Evolutionary conservation across 768 basidiomycete species (phyloP).

Genomic region (Hydnomerulius pinastri): DNA sequence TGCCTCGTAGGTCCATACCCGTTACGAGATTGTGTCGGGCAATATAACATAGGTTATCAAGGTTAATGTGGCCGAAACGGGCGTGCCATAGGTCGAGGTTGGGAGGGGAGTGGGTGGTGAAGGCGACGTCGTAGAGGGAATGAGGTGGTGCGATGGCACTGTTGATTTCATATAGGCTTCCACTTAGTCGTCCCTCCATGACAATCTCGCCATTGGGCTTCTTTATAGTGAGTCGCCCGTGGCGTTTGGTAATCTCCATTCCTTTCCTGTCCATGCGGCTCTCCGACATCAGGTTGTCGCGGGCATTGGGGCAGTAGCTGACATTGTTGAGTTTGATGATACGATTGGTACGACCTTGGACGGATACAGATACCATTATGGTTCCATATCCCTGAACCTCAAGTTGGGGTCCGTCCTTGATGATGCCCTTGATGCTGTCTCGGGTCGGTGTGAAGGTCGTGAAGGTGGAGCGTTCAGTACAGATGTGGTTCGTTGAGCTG

Average conservation of each 20-base stretch:
- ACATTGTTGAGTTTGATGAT: slow-evolving; percentile 9
- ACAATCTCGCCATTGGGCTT: background rate
- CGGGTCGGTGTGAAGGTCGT: background rate
- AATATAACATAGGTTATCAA: slow-evolving; percentile 3
- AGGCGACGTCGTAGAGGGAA: background rate
- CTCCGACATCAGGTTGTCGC: slow-evolving; percentile 6
- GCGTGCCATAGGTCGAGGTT: slow-evolving; percentile 15
- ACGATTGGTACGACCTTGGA: background rate
- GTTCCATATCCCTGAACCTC: background rate
- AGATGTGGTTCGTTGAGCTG: slow-evolving; percentile 2
- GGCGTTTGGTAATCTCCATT: slow-evolving; percentile 8
- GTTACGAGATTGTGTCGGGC: slow-evolving; percentile 5
- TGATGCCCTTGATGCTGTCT: slow-evolving; percentile 5
- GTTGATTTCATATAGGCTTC: slow-evolving; percentile 12
- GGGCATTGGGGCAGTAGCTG: slow-evolving; percentile 8
- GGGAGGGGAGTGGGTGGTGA: background rate
- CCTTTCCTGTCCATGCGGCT: slow-evolving; percentile 5
- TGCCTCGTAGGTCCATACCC: slow-evolving; percentile 6
- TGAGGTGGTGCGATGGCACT: slow-evolving; percentile 2
- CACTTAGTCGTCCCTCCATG: slow-evolving; percentile 7
- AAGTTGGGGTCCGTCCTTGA: slow-evolving; percentile 6
- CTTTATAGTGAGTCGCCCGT: background rate
- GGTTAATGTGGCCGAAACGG: slow-evolving; percentile 6
- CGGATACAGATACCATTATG: background rate
- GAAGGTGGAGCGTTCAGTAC: background rate